Base-by-base conservation (phyloP, 2,329 filamentous ascomycete species). In the Lasiodiplodia hormozganensis region DNA sequence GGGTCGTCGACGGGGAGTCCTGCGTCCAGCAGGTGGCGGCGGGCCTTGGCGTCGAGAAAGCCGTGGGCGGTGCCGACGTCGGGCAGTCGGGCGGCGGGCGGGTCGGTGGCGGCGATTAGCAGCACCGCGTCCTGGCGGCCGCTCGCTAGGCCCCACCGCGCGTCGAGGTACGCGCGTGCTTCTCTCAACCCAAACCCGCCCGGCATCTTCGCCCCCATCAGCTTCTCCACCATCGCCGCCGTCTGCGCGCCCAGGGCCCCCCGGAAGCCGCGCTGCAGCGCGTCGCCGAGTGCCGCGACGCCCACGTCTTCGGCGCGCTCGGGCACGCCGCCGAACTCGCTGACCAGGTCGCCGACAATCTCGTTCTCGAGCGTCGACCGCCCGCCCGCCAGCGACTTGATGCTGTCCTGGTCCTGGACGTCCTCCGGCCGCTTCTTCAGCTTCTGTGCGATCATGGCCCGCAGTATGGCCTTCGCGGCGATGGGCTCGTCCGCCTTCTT, bases 281-380 rank as follows among this genome's bases (percentile, higher is more conserved):
- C 69, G 7, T 74, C 70, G 31, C 72, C 75, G 3, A 84, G 72
- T 25, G 76, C 74, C 2, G 70, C 68, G 8, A 83, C 68, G 25
- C 78, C 69, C 67, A 81, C 71, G 38, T 82, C 80, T 58, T 83
- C 82, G 4, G 76, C 72, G 10, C 78, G 75, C 49, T 83, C 80
- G 5, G 82, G 81, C 1, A 81, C 69, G 6, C 70, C 72, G 10
- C 79, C 81, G 68, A 84, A 82, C 69, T 84, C 82, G 23, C 73
- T 74, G 11, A 74, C 70, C 25, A 84, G 75, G 70, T 83, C 81
- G 2, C 82, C 82, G 12, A 80, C 76, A 65, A 83, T 76, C 68
- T 84, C 82, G 67, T 84, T 84, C 67, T 83, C 79, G 2, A 84
- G 72, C 1, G 82, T 83, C 1, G 82, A 84, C 65, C 78, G 77